phyloP scores from a whole-genome alignment of 1,284 basidiomycete species.

The Ganoderma meredithae region DNA sequence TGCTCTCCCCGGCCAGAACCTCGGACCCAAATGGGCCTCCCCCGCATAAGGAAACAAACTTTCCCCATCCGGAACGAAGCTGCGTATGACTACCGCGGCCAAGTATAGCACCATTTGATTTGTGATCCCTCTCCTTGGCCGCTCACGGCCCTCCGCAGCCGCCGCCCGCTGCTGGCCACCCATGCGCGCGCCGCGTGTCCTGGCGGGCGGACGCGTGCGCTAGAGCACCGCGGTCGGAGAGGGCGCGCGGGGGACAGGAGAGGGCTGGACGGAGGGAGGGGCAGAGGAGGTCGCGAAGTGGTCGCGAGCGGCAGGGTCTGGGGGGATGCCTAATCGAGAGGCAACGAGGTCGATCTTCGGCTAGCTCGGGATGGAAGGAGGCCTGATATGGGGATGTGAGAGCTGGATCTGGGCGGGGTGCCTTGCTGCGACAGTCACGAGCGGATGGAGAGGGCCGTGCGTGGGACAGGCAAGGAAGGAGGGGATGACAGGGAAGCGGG shows the following conservation, averaged over 20 bases:
- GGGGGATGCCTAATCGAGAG: conserved; percentile 31
- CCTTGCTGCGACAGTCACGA: conserved; percentile 42
- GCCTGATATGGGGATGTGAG: conserved; percentile 26
- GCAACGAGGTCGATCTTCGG: conserved; percentile 39
- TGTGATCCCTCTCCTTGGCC: conserved; percentile 26
- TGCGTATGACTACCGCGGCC: conserved; percentile 29
- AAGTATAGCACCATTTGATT: conserved; percentile 32
- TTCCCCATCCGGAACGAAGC: conserved; percentile 29
- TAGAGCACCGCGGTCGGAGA: conserved; percentile 3
- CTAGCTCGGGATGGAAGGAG: conserved; percentile 37
- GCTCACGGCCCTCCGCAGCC: conserved; percentile 23
- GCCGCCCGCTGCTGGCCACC: conserved; percentile 4
- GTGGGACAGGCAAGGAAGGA: conserved; percentile 32
- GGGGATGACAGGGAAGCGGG: conserved; percentile 31
- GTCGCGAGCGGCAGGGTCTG: conserved; percentile 31
- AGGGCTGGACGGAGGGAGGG: conserved; percentile 22
- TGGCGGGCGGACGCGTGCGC: conserved; percentile 10
- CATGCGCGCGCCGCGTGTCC: conserved; percentile 4
- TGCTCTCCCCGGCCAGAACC: conserved; percentile 16
- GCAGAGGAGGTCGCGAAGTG: conserved; percentile 16
- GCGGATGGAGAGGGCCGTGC: conserved; percentile 35
- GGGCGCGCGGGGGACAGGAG: conserved; percentile 11
- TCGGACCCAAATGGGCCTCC: conserved; percentile 26
- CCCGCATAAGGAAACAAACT: conserved; percentile 30
- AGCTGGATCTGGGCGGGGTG: conserved; percentile 33